Conservation (phyloP, 192 early-diverging fungal genomes). For the Lobosporangium transversale region DNA sequence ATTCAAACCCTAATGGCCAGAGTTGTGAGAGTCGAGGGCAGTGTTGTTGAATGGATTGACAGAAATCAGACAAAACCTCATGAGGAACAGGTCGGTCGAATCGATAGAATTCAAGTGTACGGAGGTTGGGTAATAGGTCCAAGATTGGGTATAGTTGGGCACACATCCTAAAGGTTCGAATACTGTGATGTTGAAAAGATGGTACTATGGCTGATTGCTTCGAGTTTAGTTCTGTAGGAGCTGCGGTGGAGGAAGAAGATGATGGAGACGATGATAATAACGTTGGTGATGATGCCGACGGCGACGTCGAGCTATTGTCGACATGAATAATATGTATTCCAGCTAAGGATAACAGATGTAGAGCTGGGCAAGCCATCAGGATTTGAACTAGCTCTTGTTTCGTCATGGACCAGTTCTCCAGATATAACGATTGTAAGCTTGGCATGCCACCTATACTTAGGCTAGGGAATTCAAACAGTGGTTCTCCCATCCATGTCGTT, state of each 20-base stretch:
- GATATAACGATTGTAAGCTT: constrained; percentile 7
- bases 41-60: constrained; percentile 7
- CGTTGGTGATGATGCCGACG: background rate
- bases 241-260: background rate
- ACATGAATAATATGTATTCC: constrained; percentile 3
- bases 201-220: background rate
- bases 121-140: constrained; percentile 22
- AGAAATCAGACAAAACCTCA: constrained; percentile 4
- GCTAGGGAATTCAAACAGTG: constrained; percentile 11
- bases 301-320: background rate
- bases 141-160: constrained; percentile 13
- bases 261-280: background rate
- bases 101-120: constrained; percentile 25
- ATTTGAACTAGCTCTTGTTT: constrained; percentile 7
- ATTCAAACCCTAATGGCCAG: constrained; percentile 31
- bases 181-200: constrained; percentile 27
- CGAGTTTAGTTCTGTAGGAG: background rate
- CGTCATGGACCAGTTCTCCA: constrained; percentile 25
- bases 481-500: constrained; percentile 1
- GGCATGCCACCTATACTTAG: background rate
- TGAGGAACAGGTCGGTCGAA: constrained; percentile 13
- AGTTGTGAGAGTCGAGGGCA: constrained; percentile 18
- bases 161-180: constrained; percentile 34
- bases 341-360: constrained; percentile 13
- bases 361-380: constrained; percentile 16